Conservation (phyloP, 2,329 filamentous ascomycete genomes). For the Paracamarosporium sp. region DNA sequence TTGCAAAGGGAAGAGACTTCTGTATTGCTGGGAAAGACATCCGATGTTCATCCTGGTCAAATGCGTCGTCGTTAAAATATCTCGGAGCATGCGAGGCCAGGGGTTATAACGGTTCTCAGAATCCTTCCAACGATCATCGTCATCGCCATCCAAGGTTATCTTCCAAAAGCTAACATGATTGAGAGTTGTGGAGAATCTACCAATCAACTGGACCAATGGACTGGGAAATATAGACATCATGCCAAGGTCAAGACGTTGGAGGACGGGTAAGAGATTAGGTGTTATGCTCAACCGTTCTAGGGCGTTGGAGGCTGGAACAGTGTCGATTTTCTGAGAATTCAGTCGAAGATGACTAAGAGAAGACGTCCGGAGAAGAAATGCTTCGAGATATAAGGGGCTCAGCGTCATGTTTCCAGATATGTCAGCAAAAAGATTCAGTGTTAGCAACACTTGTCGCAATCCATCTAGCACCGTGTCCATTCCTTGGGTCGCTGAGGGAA, state of each 20-base stretch:
- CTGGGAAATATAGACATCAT: constrained; percentile 17
- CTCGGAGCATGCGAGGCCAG: constrained; percentile 28
- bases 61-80: not conserved
- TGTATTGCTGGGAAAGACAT: not conserved
- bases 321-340: constrained; percentile 50
- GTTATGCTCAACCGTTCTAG: constrained; percentile 46
- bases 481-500: constrained; percentile 32
- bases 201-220: constrained; percentile 18
- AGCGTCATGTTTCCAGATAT: not conserved
- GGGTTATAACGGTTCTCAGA: constrained; percentile 15
- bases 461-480: constrained; percentile 52
- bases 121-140: constrained; percentile 10
- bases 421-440: constrained; percentile 22
- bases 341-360: constrained; percentile 62
- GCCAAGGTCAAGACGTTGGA: constrained; percentile 33
- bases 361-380: constrained; percentile 50
- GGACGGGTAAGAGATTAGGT: constrained; percentile 1
- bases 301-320: constrained; percentile 34
- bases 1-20: not conserved
- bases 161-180: constrained; percentile 56
- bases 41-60: constrained; percentile 8
- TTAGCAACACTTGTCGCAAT: constrained; percentile 57
- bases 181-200: constrained; percentile 55
- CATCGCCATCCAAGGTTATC: constrained; percentile 34
- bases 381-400: constrained; percentile 6